Base-by-base conservation (phyloP, 2,329 filamentous ascomycete genomes). In the Neospermospora avenae region DNA sequence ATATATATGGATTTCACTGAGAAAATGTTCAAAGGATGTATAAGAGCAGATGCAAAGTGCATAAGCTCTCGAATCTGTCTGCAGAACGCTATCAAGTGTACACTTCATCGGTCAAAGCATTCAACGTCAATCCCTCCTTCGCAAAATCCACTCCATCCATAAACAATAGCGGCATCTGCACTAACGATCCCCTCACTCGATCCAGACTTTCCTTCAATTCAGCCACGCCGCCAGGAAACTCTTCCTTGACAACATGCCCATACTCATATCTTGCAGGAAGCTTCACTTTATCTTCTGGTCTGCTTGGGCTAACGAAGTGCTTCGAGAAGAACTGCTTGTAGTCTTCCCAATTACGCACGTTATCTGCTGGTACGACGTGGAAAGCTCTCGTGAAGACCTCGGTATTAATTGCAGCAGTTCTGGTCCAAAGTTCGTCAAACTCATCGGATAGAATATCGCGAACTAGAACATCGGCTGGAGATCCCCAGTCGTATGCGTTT, bases 111-210 rank as follows among this genome's bases (percentile, higher is more conserved):
- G 89, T 92, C 68, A 91, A 74, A 25, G 81, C 80, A 76, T 93
- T 92, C 65, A 92, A 75, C 22, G 82, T 81, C 69, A 96, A 69
- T 0, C 92, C 91, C 67, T 91, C 84, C 80, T 92, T 87, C 3
- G 93, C 93, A 73, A 97, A 87, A 73, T 97, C 92, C 8, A 84
- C 83, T 35, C 92, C 89, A 69, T 88, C 87, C 73, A 96, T 77
- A 78, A 97, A 97, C 66, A 91, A 80, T 67, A 97, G 78, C 28
- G 92, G 91, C 93, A 97, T 97, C 79, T 96, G 90, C 7, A 97
- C 88, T 48, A 92, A 75, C 8, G 82, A 89, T 2, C 89, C 89
- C 62, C 85, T 82, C 41, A 93, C 79, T 57, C 83, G 80, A 58
- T 80, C 79, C 57, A 93, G 76, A 76, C 85, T 82, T 54, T 87